These are phyloP conservation scores for Candida caryicola DNA, from an alignment of 805 yeast species.

Conservation along the genomic window DNA sequence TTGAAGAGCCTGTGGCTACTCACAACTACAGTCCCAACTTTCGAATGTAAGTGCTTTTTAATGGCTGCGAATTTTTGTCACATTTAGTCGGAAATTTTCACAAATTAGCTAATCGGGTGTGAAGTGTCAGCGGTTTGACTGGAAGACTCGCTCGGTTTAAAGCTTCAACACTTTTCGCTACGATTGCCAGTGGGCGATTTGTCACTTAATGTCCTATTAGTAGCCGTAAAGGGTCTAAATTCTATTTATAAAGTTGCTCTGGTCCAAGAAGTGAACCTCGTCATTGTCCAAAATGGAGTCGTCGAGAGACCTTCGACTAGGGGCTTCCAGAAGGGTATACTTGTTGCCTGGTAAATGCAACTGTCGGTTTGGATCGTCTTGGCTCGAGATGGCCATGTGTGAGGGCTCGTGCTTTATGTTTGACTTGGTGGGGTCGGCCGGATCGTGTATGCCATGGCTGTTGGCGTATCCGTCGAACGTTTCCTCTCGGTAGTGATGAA, in stretches of 20 bases:
- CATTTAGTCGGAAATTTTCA: too few relatives aligned
- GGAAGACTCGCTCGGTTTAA: too few relatives aligned
- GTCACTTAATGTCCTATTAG: too few relatives aligned
- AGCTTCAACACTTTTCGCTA: too few relatives aligned
- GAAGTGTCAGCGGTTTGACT: too few relatives aligned
- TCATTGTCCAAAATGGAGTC: constrained; percentile 22
- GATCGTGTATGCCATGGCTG: neutral
- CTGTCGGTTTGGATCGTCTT: neutral
- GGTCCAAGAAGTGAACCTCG: constrained; percentile 21
- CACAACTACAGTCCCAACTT: too few relatives aligned
- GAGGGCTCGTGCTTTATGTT: neutral
- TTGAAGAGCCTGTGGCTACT: too few relatives aligned
- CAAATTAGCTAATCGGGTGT: too few relatives aligned
- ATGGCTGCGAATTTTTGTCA: too few relatives aligned
- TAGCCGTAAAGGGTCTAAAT: too few relatives aligned
- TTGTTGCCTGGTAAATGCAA: neutral
- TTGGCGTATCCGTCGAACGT: constrained; percentile 27
- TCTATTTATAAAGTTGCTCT: constrained; percentile 11
- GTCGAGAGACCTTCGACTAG: neutral
- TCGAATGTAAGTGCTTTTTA: too few relatives aligned
- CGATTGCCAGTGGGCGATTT: too few relatives aligned
- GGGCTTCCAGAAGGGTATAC: neutral
- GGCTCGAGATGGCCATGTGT: neutral
- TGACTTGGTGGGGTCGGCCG: neutral
- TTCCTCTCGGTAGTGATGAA: constrained; percentile 23